Base-by-base conservation (phyloP, 371 early-diverging fungal species). In the Rhizopus sp. region DNA sequence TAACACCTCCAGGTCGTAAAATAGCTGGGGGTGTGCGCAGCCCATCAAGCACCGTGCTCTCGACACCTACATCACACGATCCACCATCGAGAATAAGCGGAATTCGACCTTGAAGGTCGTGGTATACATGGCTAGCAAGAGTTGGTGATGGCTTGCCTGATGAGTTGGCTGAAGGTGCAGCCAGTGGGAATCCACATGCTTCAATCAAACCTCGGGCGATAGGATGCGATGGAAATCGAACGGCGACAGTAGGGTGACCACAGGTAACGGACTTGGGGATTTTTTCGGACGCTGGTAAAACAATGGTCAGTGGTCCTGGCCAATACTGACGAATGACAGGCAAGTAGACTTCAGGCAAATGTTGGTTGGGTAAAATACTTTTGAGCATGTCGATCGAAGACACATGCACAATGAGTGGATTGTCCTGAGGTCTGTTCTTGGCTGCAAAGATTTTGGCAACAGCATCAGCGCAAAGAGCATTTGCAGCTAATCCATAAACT, bases 151-250 rank as follows among this genome's bases (percentile, higher is more conserved):
- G 99, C 41, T 92, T 87, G 9, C 99, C 98, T 38, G 95, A 94
- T 12, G 93, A 89, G 75, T 99, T 99, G 33, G 99, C 99, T n/a
- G 98, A 97, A 6, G 99, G 99, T 5, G 99, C 99, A 16, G 99
- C 99, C 58, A 99, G 69, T 9, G 99, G 99, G 31, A 90, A 86
- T 7, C 91, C 95, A 62, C 93, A 87, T 3, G 70, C 74, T 7
- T 88, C 83, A 59, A 99, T 99, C 42, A 98, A 66, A 0, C 92
- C 91, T 9, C 96, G 85, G 1, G 99, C 89, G 30, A 95, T 87
- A 4, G 95, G 93, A 69, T 96, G 94, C 2, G 89, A 78, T 1
- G 99, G 99, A 63, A 99, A 93, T 9, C 99, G 88, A 15, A 99
- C 85, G 0, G 96, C 99, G 0, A 99, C 93, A 0, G 95, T 95